Conservation (phyloP, 1,284 basidiomycete species). For the Pyrrhoderma lamaoense region DNA sequence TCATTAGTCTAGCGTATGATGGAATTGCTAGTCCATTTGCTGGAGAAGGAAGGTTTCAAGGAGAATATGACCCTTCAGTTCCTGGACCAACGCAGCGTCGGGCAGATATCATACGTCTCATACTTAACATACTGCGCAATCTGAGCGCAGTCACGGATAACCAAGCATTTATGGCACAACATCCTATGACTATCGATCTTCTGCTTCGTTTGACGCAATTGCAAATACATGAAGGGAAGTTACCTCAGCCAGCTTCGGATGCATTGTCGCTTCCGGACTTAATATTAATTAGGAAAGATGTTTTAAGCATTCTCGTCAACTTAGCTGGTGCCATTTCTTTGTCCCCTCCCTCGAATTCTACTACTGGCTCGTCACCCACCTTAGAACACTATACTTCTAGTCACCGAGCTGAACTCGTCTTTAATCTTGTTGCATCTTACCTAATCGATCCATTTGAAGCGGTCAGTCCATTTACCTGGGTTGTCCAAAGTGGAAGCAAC, state of each 20-base stretch:
- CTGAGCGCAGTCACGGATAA: slow-evolving; percentile 75
- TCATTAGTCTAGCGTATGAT: slow-evolving; percentile 53
- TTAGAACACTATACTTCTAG: slow-evolving; percentile 39
- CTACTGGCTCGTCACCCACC: slow-evolving; percentile 26
- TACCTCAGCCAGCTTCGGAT: slow-evolving; percentile 41
- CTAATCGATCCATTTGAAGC: slow-evolving; percentile 65
- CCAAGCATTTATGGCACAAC: slow-evolving; percentile 55
- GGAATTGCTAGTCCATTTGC: slow-evolving; percentile 53
- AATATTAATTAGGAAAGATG: slow-evolving; percentile 72
- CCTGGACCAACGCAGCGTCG: slow-evolving; percentile 53
- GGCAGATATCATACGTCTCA: slow-evolving; percentile 61
- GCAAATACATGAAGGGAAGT: slow-evolving; percentile 31
- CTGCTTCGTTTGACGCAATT: slow-evolving; percentile 61
- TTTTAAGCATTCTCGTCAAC: slow-evolving; percentile 65
- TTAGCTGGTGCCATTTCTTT: slow-evolving; percentile 51
- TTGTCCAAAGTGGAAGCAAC: slow-evolving; percentile 41
- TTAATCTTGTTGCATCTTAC: slow-evolving; percentile 69
- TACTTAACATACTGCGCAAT: slow-evolving; percentile 83
- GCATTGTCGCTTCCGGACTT: slow-evolving; percentile 65
- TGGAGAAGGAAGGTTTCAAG: slow-evolving; percentile 39
- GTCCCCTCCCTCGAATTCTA: slow-evolving; percentile 25
- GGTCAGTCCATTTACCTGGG: slow-evolving; percentile 50
- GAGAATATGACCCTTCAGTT: slow-evolving; percentile 35
- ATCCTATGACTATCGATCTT: slow-evolving; percentile 58
- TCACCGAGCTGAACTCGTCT: slow-evolving; percentile 36